Base-by-base conservation (phyloP, 2,329 filamentous ascomycete species). In the Verticillium nonalfalfae region DNA sequence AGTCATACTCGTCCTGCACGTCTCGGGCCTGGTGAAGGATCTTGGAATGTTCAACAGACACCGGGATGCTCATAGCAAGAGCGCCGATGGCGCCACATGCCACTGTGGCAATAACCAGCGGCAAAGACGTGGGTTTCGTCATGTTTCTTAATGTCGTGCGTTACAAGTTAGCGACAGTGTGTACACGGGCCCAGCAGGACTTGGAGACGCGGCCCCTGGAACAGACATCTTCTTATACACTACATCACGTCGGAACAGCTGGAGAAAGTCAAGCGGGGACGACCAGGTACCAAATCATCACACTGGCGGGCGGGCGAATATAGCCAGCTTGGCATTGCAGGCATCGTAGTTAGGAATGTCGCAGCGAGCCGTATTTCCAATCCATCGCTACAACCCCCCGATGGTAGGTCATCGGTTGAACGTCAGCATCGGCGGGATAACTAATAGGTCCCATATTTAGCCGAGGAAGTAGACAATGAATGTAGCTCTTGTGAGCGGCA, bases 1-100 rank as follows among this genome's bases (percentile, higher is more conserved):
- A 66, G 61, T 66, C 64, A 34, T 66, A 65, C 45, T 66, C 64
- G 11, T 63, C 61, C 7, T 56, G 62, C 3, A 65, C 60, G 1
- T 57, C 59, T 15, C 26, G 35, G 9, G 52, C 61, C 13, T 13
- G 60, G 1, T 56, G n/a, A 0, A 63, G 52, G 1, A 63, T 40
- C 13, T 54, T 61, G 21, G 61, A 38, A 52, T 59, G 61, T 5
- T 60, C 50, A 52, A 55, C 58, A 39, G 60, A 60, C 14, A 21
- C 38, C 18, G 56, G 56, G 9, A 58, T 59, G 21, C 57, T 56
- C 33, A 60, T 31, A 2, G 58, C 60, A 26, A 35, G 34, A 10
- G 38, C 7, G 15, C 57, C 38, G 11, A 52, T 34, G n/a, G 33
- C 21, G 33, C 50, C 34, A 15, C 57, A 13, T 7, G 9, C 33